phyloP scores from a whole-genome alignment of 495 filamentous ascomycete genomes.

The Viridothelium virens region DNA sequence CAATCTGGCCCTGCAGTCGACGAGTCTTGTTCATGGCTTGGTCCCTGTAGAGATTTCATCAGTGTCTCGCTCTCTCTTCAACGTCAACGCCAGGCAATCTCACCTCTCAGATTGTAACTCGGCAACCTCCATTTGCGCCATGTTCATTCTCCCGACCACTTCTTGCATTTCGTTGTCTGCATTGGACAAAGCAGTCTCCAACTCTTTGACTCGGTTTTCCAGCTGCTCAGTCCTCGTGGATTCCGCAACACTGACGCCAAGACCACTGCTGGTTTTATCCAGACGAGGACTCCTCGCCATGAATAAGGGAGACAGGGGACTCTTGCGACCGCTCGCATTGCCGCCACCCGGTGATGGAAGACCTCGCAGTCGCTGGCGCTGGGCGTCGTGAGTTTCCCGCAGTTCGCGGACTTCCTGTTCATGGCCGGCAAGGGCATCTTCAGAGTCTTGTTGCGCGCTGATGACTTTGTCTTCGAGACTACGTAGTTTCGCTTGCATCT shows the following conservation, averaged over 20 bases:
- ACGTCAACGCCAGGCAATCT: constrained; percentile 21
- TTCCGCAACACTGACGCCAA: constrained; percentile 52
- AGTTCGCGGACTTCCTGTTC: constrained; percentile 75
- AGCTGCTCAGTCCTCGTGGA: constrained; percentile 62
- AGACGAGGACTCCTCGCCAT: constrained; percentile 49
- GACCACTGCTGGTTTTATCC: constrained; percentile 50
- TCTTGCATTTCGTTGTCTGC: constrained; percentile 90
- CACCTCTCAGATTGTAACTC: constrained; percentile 83
- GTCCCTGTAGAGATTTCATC: constrained; percentile 51
- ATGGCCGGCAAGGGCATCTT: constrained; percentile 71
- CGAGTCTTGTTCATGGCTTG: constrained; percentile 77
- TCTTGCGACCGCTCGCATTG: constrained; percentile 37
- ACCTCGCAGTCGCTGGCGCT: constrained; percentile 58
- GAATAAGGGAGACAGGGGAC: constrained; percentile 58
- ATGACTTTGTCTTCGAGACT: constrained; percentile 76
- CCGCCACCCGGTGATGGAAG: constrained; percentile 25
- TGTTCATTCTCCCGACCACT: constrained; percentile 85
- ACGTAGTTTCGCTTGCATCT: constrained; percentile 71
- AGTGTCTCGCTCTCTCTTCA: neutral
- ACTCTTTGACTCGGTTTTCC: constrained; percentile 62
- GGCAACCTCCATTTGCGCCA: constrained; percentile 88
- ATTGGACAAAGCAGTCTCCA: constrained; percentile 72
- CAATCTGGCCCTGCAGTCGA: constrained; percentile 59
- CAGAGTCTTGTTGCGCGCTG: constrained; percentile 73
- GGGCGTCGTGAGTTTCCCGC: constrained; percentile 66